phyloP scores from a whole-genome alignment of 2,329 filamentous ascomycete species.

The Diaporthe ilicicola region DNA sequence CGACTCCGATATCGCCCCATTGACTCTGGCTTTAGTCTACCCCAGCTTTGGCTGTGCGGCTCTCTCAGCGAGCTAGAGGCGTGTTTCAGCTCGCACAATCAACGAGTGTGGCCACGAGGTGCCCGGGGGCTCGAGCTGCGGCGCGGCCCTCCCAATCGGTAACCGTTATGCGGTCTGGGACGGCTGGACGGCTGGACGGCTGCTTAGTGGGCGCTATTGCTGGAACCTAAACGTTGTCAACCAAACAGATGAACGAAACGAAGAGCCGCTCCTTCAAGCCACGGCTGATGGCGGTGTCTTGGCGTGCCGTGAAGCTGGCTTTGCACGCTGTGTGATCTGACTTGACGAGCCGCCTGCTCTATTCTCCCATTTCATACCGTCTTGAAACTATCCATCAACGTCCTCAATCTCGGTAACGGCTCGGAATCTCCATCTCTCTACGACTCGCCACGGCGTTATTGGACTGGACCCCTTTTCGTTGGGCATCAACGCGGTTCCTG shows the following conservation, averaged over 20 bases:
- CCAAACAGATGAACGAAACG: constrained; percentile 6
- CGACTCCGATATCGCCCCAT: constrained; percentile 22
- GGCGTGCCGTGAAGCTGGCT: constrained; percentile 7
- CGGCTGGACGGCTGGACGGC: background rate
- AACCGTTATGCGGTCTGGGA: constrained; percentile 8
- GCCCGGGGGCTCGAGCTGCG: constrained; percentile 17
- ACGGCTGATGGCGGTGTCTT: constrained; percentile 9
- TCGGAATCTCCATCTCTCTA: constrained; percentile 14
- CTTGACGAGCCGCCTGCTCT: background rate
- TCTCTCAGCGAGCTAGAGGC: constrained; percentile 1
- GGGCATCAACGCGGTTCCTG: constrained; percentile 29
- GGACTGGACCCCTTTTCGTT: constrained; percentile 26
- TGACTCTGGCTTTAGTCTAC: constrained; percentile 2
- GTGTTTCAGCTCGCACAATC: constrained; percentile 1
- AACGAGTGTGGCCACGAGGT: background rate
- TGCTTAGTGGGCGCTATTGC: constrained; percentile 10
- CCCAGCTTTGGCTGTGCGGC: constrained; percentile 18
- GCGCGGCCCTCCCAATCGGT: constrained; percentile 22
- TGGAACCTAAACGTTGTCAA: background rate
- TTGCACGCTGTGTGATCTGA: background rate
- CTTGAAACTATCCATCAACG: constrained; percentile 24
- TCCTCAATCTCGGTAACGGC: constrained; percentile 21
- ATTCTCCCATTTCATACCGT: constrained; percentile 16
- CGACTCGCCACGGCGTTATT: background rate
- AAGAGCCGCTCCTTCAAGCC: constrained; percentile 9